phyloP scores from a whole-genome alignment of 176 grass and related monocot genomes.

The Triticum urartu region DNA sequence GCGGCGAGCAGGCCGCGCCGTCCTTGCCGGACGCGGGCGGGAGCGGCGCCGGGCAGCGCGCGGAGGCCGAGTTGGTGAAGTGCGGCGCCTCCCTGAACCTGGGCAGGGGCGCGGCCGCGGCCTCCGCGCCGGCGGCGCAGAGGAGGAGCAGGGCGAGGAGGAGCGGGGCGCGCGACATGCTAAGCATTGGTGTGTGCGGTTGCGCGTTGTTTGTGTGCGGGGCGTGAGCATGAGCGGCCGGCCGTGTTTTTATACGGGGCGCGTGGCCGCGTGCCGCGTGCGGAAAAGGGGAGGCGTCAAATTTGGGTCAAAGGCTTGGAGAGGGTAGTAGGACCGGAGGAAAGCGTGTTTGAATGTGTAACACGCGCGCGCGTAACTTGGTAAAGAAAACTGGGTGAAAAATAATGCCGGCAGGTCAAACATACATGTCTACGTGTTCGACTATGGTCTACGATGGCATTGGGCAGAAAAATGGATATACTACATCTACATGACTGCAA shows the following conservation, averaged over 20 bases:
- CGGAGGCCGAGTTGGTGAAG: conserved; percentile 54
- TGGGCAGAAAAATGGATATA: too few species aligned
- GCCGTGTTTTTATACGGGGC: conserved; percentile 26
- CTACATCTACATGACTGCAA: too few species aligned
- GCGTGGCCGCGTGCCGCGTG: too few species aligned
- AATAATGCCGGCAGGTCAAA: not conserved
- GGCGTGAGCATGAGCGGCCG: not conserved
- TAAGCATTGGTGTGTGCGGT: not conserved
- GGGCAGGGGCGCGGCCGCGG: conserved; percentile 9
- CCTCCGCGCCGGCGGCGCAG: not conserved
- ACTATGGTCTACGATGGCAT: too few species aligned
- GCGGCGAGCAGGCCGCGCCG: conserved; percentile 35
- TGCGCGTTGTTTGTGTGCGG: not conserved
- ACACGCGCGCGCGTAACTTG: not conserved
- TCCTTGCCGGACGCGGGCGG: not conserved
- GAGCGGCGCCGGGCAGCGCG: conserved; percentile 34
- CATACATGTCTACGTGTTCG: too few species aligned
- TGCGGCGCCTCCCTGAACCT: conserved; percentile 38
- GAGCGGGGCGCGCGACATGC: not conserved
- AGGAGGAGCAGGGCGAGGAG: conserved; percentile 13
- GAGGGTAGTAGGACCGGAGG: not conserved
- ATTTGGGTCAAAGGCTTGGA: conserved; percentile 33
- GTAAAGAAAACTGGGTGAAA: not conserved
- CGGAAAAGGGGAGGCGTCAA: conserved; percentile 11
- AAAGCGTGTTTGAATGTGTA: conserved; percentile 26